Conservation (phyloP, 345 rosid species). For the Salix dunnii region DNA sequence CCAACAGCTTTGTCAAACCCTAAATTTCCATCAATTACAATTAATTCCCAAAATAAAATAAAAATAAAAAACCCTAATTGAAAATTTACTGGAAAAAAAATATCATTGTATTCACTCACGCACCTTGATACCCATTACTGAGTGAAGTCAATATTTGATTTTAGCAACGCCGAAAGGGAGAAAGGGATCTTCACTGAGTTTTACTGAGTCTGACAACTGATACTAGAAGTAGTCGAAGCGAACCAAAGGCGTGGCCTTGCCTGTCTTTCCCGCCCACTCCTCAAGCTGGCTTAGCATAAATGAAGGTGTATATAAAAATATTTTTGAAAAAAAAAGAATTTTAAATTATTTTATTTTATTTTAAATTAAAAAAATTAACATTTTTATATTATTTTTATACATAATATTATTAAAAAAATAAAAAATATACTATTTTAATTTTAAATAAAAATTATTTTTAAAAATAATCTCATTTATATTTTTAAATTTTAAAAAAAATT, state of each 20-base stretch:
- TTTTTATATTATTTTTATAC: too few relatives aligned
- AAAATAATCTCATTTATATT: too few relatives aligned
- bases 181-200: not conserved
- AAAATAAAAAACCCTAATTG: not conserved
- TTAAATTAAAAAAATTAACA: too few relatives aligned
- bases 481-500: too few relatives aligned
- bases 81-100: not conserved
- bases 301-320: too few relatives aligned
- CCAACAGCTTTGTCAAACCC: constrained; percentile 97
- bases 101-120: not conserved
- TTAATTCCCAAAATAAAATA: not conserved
- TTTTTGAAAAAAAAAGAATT: too few relatives aligned
- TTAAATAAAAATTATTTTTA: too few relatives aligned
- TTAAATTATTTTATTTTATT: too few relatives aligned
- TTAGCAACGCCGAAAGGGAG: not conserved
- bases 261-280: not conserved
- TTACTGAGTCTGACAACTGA: not conserved
- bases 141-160: not conserved
- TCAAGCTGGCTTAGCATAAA: not conserved
- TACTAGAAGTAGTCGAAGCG: not conserved
- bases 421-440: too few relatives aligned
- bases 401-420: too few relatives aligned
- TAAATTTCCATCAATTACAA: constrained; percentile 10
- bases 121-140: not conserved
- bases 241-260: not conserved